These are phyloP conservation scores for Delitschia confertaspora DNA, from an alignment of 495 filamentous ascomycete genomes.

Conservation along the genomic window DNA sequence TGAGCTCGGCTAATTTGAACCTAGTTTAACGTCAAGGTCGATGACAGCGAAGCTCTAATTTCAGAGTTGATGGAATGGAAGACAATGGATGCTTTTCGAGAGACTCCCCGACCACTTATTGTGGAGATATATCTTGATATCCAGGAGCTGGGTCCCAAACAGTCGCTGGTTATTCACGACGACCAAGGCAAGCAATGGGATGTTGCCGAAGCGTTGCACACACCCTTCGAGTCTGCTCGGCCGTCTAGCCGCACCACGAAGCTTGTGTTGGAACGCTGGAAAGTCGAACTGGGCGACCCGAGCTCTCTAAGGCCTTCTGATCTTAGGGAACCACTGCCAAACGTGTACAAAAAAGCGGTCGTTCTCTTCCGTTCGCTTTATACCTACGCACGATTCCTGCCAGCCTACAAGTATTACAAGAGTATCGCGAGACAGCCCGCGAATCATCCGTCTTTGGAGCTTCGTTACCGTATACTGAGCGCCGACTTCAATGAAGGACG, in stretches of 20 bases:
- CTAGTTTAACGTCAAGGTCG: constrained; percentile 92
- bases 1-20: constrained; percentile 9
- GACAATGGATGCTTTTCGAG: constrained; percentile 61
- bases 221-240: constrained; percentile 41
- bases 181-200: constrained; percentile 88
- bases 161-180: constrained; percentile 79
- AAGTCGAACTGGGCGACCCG: constrained; percentile 60
- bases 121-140: constrained; percentile 87
- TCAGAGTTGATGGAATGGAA: constrained; percentile 75
- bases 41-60: constrained; percentile 78
- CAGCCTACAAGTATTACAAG: constrained; percentile 63
- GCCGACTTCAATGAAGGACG: constrained; percentile 41
- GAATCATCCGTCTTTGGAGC: constrained; percentile 56
- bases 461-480: constrained; percentile 69
- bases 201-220: constrained; percentile 70
- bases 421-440: constrained; percentile 56
- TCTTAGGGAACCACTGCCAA: constrained; percentile 63
- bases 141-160: constrained; percentile 67
- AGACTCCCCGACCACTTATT: constrained; percentile 74
- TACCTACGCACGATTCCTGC: constrained; percentile 69
- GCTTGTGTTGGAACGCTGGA: constrained; percentile 87
- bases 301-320: constrained; percentile 50
- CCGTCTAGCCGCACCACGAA: constrained; percentile 49
- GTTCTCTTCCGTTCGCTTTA: constrained; percentile 92
- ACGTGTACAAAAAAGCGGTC: constrained; percentile 91